Base-by-base conservation (phyloP, 257 asterid species). In the Nyctanthes arbortristis region DNA sequence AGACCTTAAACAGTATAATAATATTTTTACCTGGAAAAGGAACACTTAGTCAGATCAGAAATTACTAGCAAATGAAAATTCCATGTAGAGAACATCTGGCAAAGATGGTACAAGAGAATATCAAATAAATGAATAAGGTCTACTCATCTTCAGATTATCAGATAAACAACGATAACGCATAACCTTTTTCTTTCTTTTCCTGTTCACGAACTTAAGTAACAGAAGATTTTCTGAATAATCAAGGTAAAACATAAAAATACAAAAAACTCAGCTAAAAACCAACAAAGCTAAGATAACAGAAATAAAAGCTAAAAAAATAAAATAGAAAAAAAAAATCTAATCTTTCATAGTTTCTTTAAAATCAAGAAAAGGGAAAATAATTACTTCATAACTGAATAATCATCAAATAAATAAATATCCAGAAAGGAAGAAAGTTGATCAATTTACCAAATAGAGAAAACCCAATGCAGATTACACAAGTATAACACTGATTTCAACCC, bases 1-100 rank as follows among this genome's bases (percentile, higher is more conserved):
- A 32, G 28, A n/a, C 60, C 24, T 31, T 16, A 60, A 60, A 24
- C 16, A 14, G 30, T 62, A 37, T 8, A 62, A 62, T 62, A 7
- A n/a, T 32, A 62, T 33, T 35, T 34, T 11, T 33, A 62, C 67
- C 67, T 62, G 54, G 58, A 20, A 22, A 20, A 20, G 27, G 58
- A 45, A 45, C 29, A 24, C 31, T 52, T 52, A n/a, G 30, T 3
- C 3, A n/a, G 31, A 52, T 52, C 31, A 52, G 30, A 52, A 52
- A 7, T 35, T 9, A 24, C 30, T 10, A 52, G 24, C 6, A 22
- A 52, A 52, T 24, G 24, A 24, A 52, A 52, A 1, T 3, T 12
- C 59, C 31, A 22, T 8, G 16, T 52, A 29, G 4, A 52, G n/a
- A 1, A 52, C 22, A 52, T 52, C 11, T 52, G 6, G 14, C 13